Conservation (phyloP, 2,329 filamentous ascomycete species). For the Sporothrix pallida region DNA sequence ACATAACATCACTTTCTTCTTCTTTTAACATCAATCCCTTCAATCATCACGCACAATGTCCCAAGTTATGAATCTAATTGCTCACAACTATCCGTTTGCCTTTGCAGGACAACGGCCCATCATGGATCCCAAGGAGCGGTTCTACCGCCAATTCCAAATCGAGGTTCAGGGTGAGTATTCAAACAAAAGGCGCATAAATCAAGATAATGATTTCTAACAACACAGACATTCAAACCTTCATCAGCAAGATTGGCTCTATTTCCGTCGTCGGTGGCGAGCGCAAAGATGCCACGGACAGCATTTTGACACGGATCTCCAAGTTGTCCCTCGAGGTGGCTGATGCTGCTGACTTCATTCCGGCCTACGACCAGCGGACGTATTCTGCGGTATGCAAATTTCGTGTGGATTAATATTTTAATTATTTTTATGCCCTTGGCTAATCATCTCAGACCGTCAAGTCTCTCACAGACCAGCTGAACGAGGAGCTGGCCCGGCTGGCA, state of each 20-base stretch:
- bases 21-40: not conserved
- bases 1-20: not conserved
- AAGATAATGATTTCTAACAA: slow-evolving; percentile 46
- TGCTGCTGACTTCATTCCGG: slow-evolving; percentile 78
- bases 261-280: slow-evolving; percentile 73
- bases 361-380: slow-evolving; percentile 89
- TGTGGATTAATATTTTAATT: not conserved
- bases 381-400: slow-evolving; percentile 63
- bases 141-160: slow-evolving; percentile 82
- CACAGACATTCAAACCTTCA: slow-evolving; percentile 73
- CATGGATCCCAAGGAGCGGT: slow-evolving; percentile 72
- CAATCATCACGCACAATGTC: slow-evolving; percentile 22
- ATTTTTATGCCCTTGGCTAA: not conserved
- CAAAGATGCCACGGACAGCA: slow-evolving; percentile 79
- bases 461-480: slow-evolving; percentile 77
- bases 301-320: slow-evolving; percentile 77
- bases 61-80: slow-evolving; percentile 8
- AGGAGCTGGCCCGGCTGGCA: slow-evolving; percentile 68
- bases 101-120: slow-evolving; percentile 41
- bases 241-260: slow-evolving; percentile 68
- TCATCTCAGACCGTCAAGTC: slow-evolving; percentile 72
- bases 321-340: slow-evolving; percentile 86
- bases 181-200: not conserved
- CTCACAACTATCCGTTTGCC: slow-evolving; percentile 37
- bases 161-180: slow-evolving; percentile 68